phyloP scores from a whole-genome alignment of 352 stramenopile genomes.

The Aphanomyces invadans region DNA sequence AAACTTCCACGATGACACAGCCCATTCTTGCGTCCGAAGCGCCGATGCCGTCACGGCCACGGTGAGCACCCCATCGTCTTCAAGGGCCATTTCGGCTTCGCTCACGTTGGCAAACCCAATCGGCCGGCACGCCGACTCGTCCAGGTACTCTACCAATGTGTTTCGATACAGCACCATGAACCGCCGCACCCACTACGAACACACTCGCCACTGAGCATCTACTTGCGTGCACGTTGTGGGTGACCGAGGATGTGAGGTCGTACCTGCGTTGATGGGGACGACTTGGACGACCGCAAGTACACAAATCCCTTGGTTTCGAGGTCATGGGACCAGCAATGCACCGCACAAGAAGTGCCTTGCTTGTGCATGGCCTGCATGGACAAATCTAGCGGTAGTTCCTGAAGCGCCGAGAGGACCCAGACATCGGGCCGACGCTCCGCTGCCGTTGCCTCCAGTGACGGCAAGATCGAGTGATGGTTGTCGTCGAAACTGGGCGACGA shows the following conservation, averaged over 20 bases:
- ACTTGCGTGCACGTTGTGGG: background rate
- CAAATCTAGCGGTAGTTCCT: slow-evolving; percentile 4
- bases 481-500: too few species aligned
- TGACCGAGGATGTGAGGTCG: background rate
- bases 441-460: background rate
- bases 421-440: background rate
- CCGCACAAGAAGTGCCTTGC: background rate
- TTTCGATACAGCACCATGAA: slow-evolving; percentile 67
- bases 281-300: background rate
- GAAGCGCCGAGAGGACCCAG: slow-evolving; percentile 19
- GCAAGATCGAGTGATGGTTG: slow-evolving; percentile 31
- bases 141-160: slow-evolving; percentile 66
- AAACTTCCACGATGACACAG: slow-evolving; percentile 26
- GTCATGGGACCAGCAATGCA: background rate
- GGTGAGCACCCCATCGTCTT: slow-evolving; percentile 42
- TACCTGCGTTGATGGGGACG: too few species aligned
- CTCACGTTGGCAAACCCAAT: slow-evolving; percentile 69
- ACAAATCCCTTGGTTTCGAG: background rate
- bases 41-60: slow-evolving; percentile 40
- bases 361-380: background rate
- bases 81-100: slow-evolving; percentile 52
- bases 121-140: slow-evolving; percentile 46
- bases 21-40: slow-evolving; percentile 46
- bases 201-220: slow-evolving; percentile 29
- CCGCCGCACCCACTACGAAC: slow-evolving; percentile 63